Base-by-base conservation (phyloP, 2,329 filamentous ascomycete genomes). In the Thermoascus crustaceus region DNA sequence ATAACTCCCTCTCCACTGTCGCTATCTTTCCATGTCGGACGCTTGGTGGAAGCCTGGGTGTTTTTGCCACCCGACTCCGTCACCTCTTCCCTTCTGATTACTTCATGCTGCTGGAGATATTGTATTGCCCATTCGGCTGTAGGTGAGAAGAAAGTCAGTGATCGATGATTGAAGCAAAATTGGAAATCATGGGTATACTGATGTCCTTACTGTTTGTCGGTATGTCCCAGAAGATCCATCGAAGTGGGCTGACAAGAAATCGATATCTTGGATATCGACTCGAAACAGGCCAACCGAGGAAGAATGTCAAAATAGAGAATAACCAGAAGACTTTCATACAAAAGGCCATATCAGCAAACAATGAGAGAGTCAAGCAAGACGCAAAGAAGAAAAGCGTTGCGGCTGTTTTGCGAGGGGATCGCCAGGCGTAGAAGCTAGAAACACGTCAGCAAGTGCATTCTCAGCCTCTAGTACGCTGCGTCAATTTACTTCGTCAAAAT, bases 221-320 rank as follows among this genome's bases (percentile, higher is more conserved):
- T 18, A 63, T 58, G 30, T 57, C 56, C 60, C 59, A 63, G 26
- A 61, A 54, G 4, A 55, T 43, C 53, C 57, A 64, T 30, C 53
- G 51, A 16, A 61, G 43, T 2, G 55, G 54, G 24, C 52, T 55
- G 17, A 61, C 52, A 3, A 61, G 39, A 31, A 54, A 50, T 18
- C 61, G 44, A 40, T 62, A 63, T 30, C 54, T 51, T 2, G 61
- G 61, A 35, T 56, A 54, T 18, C 41, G 41, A 37, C 57, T 55
- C 2, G 55, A 41, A 31, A 64, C 47, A 4, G 58, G 60, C 40
- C 55, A 54, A 10, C 51, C 48, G 32, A 61, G 39, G 40, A 64
- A 64, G 42, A 64, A 64, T 2, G 42, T 43, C 10, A 48, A 42
- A n/a, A 60, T 57, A 14, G 34, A 20, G 17, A 57, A 46, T 34